Evolutionary conservation across 352 stramenopile genomes (phyloP).

Genomic region (Globisporangium orthogonon): DNA sequence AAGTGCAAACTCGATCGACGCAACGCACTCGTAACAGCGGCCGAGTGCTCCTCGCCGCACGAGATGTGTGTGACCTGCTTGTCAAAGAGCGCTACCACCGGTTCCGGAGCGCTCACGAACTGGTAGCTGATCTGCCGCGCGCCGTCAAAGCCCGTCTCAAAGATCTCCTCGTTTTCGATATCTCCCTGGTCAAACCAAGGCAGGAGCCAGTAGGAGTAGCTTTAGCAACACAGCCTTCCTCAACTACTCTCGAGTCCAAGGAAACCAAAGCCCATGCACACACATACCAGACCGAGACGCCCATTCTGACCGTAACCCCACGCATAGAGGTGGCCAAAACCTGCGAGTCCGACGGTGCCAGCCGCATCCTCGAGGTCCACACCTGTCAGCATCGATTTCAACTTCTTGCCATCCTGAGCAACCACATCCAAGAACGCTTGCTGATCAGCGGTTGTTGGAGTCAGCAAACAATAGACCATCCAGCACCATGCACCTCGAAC

Average conservation of each 20-base stretch:
- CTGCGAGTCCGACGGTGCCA: conserved; percentile 32
- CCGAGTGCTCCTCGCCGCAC: conserved; percentile 62
- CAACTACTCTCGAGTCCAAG: neutral
- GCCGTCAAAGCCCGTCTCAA: conserved; percentile 60
- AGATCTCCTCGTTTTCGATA: conserved; percentile 58
- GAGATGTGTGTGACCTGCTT: conserved; percentile 39
- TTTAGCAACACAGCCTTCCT: neutral
- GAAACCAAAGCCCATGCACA: neutral
- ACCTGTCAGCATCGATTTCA: conserved; percentile 39
- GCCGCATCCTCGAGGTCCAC: conserved; percentile 38
- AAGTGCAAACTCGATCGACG: no score
- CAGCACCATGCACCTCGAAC: conserved; percentile 25
- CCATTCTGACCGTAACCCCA: conserved; percentile 68
- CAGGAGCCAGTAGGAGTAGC: neutral
- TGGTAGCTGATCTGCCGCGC: conserved; percentile 64
- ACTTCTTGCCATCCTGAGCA: conserved; percentile 25
- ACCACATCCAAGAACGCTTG: neutral
- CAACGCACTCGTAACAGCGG: conserved; percentile 51
- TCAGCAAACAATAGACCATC: neutral
- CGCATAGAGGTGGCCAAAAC: conserved; percentile 47
- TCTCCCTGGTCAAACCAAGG: conserved; percentile 28
- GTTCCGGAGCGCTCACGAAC: conserved; percentile 37
- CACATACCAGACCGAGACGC: conserved; percentile 45
- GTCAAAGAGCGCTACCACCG: conserved; percentile 39
- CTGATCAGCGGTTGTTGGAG: no score